A percentile compares a stretch with the other conserved stretches of the same genome.
Conservation (phyloP, 2,329 filamentous ascomycete genomes). For the Fusarium tuaranense region DNA sequence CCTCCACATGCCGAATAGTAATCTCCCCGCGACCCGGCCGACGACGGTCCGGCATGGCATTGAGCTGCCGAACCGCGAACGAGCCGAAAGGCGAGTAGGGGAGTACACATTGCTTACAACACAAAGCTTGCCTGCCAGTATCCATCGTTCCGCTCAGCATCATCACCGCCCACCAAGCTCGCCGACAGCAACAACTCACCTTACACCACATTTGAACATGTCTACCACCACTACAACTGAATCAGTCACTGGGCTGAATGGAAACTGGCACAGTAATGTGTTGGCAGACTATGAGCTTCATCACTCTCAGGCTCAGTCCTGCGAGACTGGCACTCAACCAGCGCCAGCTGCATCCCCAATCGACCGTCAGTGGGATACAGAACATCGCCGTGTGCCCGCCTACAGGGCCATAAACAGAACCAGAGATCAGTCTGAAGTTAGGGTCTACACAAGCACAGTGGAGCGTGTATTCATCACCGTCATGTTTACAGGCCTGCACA, state of each 20-base stretch:
- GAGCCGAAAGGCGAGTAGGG: neutral
- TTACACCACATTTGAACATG: neutral
- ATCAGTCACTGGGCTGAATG: slow-evolving; percentile 1
- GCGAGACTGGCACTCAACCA: neutral
- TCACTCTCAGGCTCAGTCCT: slow-evolving; percentile 4
- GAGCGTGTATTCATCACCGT: slow-evolving; percentile 24
- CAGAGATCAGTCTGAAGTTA: slow-evolving; percentile 9
- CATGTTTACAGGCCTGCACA: slow-evolving; percentile 19
- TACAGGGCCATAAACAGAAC: slow-evolving; percentile 19
- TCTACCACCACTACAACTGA: slow-evolving; percentile 21
- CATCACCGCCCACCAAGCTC: neutral
- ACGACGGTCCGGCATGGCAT: neutral
- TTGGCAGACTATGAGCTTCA: slow-evolving; percentile 32
- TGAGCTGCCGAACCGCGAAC: neutral
- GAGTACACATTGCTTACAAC: neutral
- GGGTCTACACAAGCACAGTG: slow-evolving; percentile 13
- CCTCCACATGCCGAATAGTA: slow-evolving; percentile 37
- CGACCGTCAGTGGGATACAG: slow-evolving; percentile 12
- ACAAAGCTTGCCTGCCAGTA: neutral
- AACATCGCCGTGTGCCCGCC: slow-evolving; percentile 24
- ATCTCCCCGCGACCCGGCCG: neutral
- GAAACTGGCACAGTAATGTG: slow-evolving; percentile 11
- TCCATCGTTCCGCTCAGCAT: neutral
- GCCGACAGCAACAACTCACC: neutral
- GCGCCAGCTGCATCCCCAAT: neutral